A percentile compares a stretch with the other conserved stretches of the same genome.
phyloP scores from a whole-genome alignment of 2,329 filamentous ascomycete genomes.

The Microsporum audouinii region DNA sequence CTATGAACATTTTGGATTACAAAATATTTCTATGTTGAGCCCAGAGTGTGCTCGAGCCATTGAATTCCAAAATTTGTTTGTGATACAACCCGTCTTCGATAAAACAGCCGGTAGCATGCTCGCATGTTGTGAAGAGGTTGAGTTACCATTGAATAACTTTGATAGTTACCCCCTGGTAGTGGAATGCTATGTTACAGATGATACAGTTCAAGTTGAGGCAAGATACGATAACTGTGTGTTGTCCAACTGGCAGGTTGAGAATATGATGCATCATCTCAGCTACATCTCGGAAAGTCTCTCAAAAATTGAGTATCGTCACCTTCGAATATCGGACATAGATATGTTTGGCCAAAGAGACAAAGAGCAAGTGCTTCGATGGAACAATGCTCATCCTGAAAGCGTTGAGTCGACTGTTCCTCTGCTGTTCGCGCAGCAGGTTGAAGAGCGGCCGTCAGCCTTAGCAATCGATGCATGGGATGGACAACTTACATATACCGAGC shows the following conservation, averaged over 20 bases:
- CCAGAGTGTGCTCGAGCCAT: conserved; percentile 32
- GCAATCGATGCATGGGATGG: conserved; percentile 23
- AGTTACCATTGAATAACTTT: background rate
- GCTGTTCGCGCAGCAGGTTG: background rate
- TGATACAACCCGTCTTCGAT: conserved; percentile 14
- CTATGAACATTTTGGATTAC: conserved; percentile 47
- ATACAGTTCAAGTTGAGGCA: conserved; percentile 41
- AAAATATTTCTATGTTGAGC: conserved; percentile 42
- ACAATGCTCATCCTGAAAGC: conserved; percentile 27
- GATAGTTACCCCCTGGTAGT: conserved; percentile 41
- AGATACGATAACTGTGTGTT: background rate
- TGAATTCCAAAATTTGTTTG: conserved; percentile 22
- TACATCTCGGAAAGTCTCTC: conserved; percentile 2
- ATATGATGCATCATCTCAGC: conserved; percentile 8
- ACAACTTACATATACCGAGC: conserved; percentile 26
- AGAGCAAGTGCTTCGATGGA: background rate
- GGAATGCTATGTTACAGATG: conserved; percentile 47
- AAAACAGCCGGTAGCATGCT: background rate
- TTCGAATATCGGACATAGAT: conserved; percentile 8
- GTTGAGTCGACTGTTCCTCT: conserved; percentile 25
- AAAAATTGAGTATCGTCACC: conserved; percentile 15
- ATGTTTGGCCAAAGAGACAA: conserved; percentile 23
- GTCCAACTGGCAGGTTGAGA: background rate
- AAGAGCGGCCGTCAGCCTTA: conserved; percentile 20
- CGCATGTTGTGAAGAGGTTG: background rate